Evolutionary conservation across 176 grass and related monocot genomes (phyloP).

Genomic region (Carex cristatella): DNA sequence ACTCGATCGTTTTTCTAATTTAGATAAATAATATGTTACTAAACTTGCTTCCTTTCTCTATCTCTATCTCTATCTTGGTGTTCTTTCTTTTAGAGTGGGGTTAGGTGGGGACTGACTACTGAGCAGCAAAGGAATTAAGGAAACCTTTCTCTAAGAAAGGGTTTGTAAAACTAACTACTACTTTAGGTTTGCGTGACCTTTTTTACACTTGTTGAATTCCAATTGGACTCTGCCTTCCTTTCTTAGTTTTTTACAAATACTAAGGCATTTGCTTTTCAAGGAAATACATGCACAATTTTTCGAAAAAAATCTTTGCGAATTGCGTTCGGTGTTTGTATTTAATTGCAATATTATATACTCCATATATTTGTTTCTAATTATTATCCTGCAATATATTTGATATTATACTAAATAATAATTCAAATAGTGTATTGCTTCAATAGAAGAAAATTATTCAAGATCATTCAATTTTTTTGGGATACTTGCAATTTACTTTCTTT

Average conservation of each 20-base stretch:
- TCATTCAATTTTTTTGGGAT: neutral
- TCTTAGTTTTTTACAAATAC: neutral
- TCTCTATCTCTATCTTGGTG: neutral
- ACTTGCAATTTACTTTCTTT: neutral
- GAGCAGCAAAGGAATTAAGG: neutral
- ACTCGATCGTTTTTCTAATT: neutral
- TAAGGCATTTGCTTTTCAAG: neutral
- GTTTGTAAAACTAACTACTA: neutral
- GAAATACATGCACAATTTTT: neutral
- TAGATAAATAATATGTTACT: neutral
- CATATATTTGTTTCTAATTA: neutral
- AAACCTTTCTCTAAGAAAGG: neutral
- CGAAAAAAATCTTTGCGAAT: conserved; percentile 10
- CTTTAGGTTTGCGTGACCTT: neutral
- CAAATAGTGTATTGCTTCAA: neutral
- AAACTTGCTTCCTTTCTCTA: neutral
- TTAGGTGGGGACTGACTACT: neutral
- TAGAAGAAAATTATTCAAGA: neutral
- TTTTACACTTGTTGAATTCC: neutral
- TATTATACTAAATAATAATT: neutral
- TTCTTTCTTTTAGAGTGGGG: neutral
- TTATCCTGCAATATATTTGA: neutral
- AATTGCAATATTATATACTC: neutral
- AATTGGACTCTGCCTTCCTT: conserved; percentile 6
- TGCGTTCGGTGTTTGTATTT: neutral